Evolutionary conservation across 2,329 filamentous ascomycete species (phyloP).

Genomic region (Thelonectria discophora): DNA sequence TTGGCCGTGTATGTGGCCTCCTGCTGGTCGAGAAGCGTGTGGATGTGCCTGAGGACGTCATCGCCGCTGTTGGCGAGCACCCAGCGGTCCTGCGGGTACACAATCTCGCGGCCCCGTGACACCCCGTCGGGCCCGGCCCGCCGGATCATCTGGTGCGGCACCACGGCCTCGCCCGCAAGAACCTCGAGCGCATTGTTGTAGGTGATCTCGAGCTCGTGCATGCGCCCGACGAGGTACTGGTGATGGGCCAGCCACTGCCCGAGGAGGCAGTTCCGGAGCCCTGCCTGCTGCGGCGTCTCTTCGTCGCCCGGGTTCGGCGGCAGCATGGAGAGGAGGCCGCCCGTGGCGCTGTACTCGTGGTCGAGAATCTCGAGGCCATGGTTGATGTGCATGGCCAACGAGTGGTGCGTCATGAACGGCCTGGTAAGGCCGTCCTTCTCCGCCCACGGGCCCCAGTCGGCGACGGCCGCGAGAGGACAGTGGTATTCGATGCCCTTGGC

Average conservation of each 20-base stretch:
- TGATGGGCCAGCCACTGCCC: constrained; percentile 66
- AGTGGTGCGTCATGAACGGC: constrained; percentile 58
- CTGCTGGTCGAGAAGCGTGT: constrained; percentile 56
- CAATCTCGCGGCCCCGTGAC: constrained; percentile 59
- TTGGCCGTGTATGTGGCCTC: constrained; percentile 53
- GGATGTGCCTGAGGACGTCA: constrained; percentile 58
- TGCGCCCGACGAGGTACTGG: constrained; percentile 62
- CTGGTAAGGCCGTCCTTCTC: constrained; percentile 31
- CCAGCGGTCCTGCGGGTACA: constrained; percentile 64
- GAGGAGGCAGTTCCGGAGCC: constrained; percentile 61
- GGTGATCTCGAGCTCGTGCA: constrained; percentile 65
- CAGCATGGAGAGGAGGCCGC: constrained; percentile 64
- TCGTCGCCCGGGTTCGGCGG: constrained; percentile 49
- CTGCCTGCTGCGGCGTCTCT: constrained; percentile 48
- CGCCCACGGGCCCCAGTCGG: constrained; percentile 31
- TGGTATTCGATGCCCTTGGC: constrained; percentile 52
- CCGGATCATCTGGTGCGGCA: constrained; percentile 62
- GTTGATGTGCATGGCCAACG: constrained; percentile 66
- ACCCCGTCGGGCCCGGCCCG: constrained; percentile 61
- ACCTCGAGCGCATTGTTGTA: constrained; percentile 62
- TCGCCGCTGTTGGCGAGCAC: constrained; percentile 64
- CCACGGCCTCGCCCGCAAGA: constrained; percentile 58
- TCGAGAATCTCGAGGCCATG: constrained; percentile 67
- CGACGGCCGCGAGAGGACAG: constrained; percentile 53
- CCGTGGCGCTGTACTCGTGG: constrained; percentile 64